Evolutionary conservation across 2,329 filamentous ascomycete genomes (phyloP), one percentile per base, ranked within the genome.

Genomic region (Mariannaea elegans): DNA sequence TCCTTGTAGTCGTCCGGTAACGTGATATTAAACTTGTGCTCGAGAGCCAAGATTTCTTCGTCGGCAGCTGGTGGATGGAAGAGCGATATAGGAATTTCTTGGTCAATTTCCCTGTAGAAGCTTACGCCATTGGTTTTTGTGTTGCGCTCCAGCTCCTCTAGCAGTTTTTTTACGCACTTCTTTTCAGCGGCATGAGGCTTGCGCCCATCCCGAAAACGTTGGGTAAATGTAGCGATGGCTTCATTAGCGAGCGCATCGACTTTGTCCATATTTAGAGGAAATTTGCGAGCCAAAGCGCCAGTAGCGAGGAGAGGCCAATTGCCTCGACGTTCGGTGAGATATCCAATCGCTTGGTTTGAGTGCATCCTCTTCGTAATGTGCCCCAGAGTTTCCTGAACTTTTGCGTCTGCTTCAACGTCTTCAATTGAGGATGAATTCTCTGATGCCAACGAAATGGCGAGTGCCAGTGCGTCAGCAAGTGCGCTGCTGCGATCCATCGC

Each of bases 1-100:
- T 62, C 57, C 4, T 68, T 68, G 13, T 67, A 67, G 24, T 68
- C 65, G 2, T 48, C 41, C n/a, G 66, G 66, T 0, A 68, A 24
- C 1, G 24, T 31, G 0, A 42, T 12, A 1, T 52, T 36, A 5
- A 68, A 36, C 14, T n/a, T 66, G 7, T 45, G 23, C 31, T 68
- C 65, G 0, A 68, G 54, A 2, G 34, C 44, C 0, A 19, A 39
- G 2, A 68, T 65, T 19, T 67, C 58, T n/a, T 64, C 56, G 5
- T 68, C 56, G 0, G 62, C 67, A 1, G 65, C 64, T 4, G 64
- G 49, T 0, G 64, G 63, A 2, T 53, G 6, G 6, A 67, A 68
- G 5, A 68, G 61, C 13, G 65, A 58, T 18, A 54, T 52, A 0
- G 66, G 66, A 1, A 53, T 14, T n/a, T 52, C 45, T 1, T 59